These are phyloP conservation scores for Aspergillus transmontanensis DNA, from an alignment of 2,329 filamentous ascomycete species.

Conservation along the genomic window DNA sequence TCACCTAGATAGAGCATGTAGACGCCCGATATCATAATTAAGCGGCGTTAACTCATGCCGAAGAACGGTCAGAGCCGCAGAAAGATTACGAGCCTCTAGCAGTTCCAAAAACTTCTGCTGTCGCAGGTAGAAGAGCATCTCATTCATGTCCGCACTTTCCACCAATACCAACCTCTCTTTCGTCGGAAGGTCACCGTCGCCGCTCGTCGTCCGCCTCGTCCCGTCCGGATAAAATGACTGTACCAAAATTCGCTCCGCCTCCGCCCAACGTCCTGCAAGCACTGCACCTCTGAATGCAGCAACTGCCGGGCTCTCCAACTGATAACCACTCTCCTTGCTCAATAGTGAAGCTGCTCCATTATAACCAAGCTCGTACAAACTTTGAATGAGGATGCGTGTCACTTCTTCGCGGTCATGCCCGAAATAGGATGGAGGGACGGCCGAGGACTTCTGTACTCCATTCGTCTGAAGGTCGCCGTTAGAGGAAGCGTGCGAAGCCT, in stretches of 20 bases:
- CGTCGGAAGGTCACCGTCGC: constrained; percentile 25
- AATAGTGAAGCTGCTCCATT: constrained; percentile 72
- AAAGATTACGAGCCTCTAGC: constrained; percentile 74
- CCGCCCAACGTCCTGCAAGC: constrained; percentile 75
- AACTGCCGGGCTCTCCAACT: constrained; percentile 83
- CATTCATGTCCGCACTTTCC: constrained; percentile 71
- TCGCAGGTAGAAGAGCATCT: constrained; percentile 85
- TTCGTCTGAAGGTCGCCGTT: constrained; percentile 44
- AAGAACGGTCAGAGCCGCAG: constrained; percentile 76
- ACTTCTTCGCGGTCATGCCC: constrained; percentile 93
- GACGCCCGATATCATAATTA: constrained; percentile 72
- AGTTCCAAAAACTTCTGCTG: constrained; percentile 96
- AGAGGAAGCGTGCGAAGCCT: constrained; percentile 40
- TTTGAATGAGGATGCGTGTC: constrained; percentile 88
- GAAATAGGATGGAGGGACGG: constrained; percentile 60
- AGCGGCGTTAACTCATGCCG: constrained; percentile 85
- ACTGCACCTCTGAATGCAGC: constrained; percentile 83
- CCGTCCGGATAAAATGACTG: constrained; percentile 49
- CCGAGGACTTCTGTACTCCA: constrained; percentile 38
- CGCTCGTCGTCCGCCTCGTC: constrained; percentile 46
- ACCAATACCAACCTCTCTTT: constrained; percentile 70
- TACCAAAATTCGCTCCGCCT: constrained; percentile 81
- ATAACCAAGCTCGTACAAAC: constrained; percentile 86
- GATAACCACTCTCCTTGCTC: constrained; percentile 79
- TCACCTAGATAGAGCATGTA: constrained; percentile 79